A percentile compares a stretch with the other conserved stretches of the same genome.
phyloP scores from a whole-genome alignment of 2,329 filamentous ascomycete species.

The Colletotrichum lentis region DNA sequence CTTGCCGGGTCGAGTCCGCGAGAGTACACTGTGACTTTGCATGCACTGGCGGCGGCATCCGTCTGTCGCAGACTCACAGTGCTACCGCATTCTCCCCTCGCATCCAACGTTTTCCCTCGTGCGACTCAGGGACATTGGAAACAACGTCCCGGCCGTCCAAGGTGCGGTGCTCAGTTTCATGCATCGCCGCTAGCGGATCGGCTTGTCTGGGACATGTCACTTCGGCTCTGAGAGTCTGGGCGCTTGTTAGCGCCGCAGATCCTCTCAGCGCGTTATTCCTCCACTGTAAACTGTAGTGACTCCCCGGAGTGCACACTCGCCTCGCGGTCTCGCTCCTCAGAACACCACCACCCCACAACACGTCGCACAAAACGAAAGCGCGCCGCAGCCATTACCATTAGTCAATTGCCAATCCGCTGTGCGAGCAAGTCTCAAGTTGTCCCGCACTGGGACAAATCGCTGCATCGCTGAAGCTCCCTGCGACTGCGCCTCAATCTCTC shows the following conservation, averaged over 20 bases:
- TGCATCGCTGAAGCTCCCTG: constrained; percentile 34
- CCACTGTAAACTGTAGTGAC: neutral
- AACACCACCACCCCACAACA: neutral
- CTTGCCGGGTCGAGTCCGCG: neutral
- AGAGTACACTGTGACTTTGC: neutral
- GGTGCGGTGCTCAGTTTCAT: neutral
- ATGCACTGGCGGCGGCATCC: neutral
- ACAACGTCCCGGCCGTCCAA: neutral
- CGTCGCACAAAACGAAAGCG: neutral
- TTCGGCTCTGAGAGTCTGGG: neutral
- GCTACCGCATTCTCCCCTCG: neutral
- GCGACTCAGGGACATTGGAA: neutral
- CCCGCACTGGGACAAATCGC: constrained; percentile 17
- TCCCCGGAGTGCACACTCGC: too few relatives aligned
- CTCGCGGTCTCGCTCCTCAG: neutral
- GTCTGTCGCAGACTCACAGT: neutral
- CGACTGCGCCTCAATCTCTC: constrained; percentile 33
- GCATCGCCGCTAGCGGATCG: constrained; percentile 19
- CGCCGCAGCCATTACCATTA: too few relatives aligned
- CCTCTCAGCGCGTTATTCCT: neutral
- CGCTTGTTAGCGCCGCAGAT: constrained; percentile 18
- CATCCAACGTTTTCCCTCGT: neutral
- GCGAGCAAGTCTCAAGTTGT: neutral
- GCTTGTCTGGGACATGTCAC: constrained; percentile 12
- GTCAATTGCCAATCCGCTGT: neutral